Evolutionary conservation across 805 yeast species (phyloP), one percentile per base, ranked within the genome.

Genomic region (Zygosaccharomyces rouxii): DNA sequence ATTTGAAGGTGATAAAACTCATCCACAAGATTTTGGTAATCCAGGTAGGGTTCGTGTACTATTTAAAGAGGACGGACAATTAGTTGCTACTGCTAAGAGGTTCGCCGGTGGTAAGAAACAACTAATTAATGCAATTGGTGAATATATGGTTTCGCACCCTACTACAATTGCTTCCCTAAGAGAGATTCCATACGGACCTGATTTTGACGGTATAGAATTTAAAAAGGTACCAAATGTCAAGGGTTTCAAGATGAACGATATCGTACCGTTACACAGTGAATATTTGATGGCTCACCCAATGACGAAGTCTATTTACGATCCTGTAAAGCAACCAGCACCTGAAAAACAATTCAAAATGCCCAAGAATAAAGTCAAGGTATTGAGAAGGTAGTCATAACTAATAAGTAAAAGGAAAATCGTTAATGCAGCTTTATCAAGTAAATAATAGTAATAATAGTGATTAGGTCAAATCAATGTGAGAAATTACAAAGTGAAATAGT

Each of bases 1-100:
- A 38, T 73, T 82, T 49, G 94, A 87, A 68, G 81, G 92, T 52
- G 88, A 85, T 51, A 94, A 89, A 70, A 68, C 85, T 1, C 99
- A 92, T 69, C 98, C 98, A 10, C 96, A 90, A 67, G 98, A 92
- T 69, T 94, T 84, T 77, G 95, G 98, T 55, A 92, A 92, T 63
- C 95, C 97, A 4, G 99, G 99, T n/a, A 77, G 98, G 60, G 90
- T 94, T 30, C 79, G 96, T 56, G 84, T 89, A 19, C 71, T 81
- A 39, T 55, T 88, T 35, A 84, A 81, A 59, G 76, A 77, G 42
- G 68, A 75, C 9, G 81, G 80, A 1, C 57, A 66, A 23, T 63
- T 74, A 9, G 71, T 69, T 11, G 62, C 64, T 14, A 57, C 55
- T 4, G 53, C 59, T 10, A 40, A 21, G 14, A 45, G 44, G 10